Conservation (phyloP, 768 basidiomycete genomes). For the Amyloporia xantha region DNA sequence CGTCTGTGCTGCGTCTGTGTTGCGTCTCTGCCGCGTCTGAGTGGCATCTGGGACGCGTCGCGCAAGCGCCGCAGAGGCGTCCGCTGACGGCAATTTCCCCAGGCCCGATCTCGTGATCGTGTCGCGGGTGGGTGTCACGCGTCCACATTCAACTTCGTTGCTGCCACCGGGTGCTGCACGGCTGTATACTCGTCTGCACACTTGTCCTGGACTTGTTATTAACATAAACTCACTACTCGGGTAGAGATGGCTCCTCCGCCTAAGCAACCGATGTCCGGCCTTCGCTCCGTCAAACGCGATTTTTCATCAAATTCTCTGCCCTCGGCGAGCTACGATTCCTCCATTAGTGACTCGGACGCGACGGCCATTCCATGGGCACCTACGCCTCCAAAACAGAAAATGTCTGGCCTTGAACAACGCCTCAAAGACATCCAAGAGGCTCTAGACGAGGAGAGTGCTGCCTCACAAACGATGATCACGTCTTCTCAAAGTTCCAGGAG, state of each 20-base stretch:
- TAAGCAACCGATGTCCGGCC: constrained; percentile 43
- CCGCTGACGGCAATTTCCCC: too few relatives aligned
- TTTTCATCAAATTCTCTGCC: constrained; percentile 40
- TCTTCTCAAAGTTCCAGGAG: constrained; percentile 15
- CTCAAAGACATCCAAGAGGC: constrained; percentile 56
- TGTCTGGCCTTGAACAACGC: constrained; percentile 29
- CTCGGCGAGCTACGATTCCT: constrained; percentile 35
- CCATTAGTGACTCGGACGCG: constrained; percentile 13
- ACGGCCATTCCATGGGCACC: constrained; percentile 14
- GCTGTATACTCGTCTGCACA: too few relatives aligned
- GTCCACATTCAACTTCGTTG: too few relatives aligned
- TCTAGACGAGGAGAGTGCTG: constrained; percentile 27
- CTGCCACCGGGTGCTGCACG: too few relatives aligned
- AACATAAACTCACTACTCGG: not conserved
- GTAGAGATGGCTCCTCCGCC: not conserved
- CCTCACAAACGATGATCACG: constrained; percentile 10
- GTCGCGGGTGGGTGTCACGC: too few relatives aligned
- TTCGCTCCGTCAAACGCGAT: constrained; percentile 54
- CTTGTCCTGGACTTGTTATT: too few relatives aligned
- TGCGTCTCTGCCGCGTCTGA: too few relatives aligned
- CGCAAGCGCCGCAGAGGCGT: too few relatives aligned
- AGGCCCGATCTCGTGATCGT: too few relatives aligned
- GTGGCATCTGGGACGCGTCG: too few relatives aligned
- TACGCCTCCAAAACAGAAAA: constrained; percentile 8
- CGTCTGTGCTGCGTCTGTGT: too few relatives aligned